Evolutionary conservation across 2,329 filamentous ascomycete genomes (phyloP).

Genomic region (Coniochaeta sp.): DNA sequence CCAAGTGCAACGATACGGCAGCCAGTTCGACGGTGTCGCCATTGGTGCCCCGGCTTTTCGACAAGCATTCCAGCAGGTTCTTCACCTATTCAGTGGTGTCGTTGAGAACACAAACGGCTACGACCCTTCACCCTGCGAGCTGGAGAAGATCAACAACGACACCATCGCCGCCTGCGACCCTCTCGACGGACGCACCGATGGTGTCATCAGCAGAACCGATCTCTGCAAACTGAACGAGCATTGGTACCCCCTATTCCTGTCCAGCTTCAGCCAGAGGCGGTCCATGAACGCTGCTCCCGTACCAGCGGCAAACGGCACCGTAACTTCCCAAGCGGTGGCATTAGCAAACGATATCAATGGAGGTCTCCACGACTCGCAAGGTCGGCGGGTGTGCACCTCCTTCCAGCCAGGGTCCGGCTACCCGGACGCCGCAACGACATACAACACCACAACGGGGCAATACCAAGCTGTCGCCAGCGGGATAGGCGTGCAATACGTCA

Average conservation of each 20-base stretch:
- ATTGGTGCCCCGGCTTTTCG: constrained; percentile 40
- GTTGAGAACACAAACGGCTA: constrained; percentile 30
- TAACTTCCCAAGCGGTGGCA: constrained; percentile 12
- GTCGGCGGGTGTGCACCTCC: constrained; percentile 25
- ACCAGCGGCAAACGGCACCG: constrained; percentile 14
- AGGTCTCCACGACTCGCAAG: constrained; percentile 28
- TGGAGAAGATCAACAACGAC: constrained; percentile 10
- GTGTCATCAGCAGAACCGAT: constrained; percentile 14
- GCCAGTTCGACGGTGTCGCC: constrained; percentile 38
- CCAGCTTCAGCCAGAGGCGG: constrained; percentile 34
- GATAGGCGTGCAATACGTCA: constrained; percentile 24
- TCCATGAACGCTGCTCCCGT: constrained; percentile 7
- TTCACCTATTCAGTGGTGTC: constrained; percentile 30
- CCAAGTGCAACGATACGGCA: constrained; percentile 43
- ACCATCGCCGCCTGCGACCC: constrained; percentile 10
- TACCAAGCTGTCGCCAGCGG: constrained; percentile 16
- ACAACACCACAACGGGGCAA: constrained; percentile 18
- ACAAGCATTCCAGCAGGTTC: constrained; percentile 35
- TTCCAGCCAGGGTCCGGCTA: constrained; percentile 25
- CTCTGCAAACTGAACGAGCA: constrained; percentile 30
- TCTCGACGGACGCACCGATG: constrained; percentile 12
- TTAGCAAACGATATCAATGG: constrained; percentile 25
- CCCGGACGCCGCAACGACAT: constrained; percentile 24
- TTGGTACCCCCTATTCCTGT: constrained; percentile 22
- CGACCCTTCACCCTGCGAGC: constrained; percentile 24